These are phyloP conservation scores for Hansfordia pulvinata DNA, from an alignment of 2,329 filamentous ascomycete species.

Conservation along the genomic window DNA sequence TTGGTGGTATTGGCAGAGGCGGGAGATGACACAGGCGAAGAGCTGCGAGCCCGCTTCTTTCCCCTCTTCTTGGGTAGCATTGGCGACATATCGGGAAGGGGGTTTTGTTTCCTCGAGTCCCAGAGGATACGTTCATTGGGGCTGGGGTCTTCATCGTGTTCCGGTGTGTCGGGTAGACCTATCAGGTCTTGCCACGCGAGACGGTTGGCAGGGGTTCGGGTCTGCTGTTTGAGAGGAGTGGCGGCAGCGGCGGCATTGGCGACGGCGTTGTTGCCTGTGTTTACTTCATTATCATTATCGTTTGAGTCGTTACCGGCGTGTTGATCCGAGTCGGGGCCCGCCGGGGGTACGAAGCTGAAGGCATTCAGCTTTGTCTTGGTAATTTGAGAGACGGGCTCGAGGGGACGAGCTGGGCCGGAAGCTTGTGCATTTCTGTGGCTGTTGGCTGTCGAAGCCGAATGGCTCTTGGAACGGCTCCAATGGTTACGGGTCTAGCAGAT, in stretches of 20 bases:
- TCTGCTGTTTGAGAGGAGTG: conserved; percentile 11
- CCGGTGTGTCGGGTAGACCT: conserved; percentile 25
- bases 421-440: conserved; percentile 15
- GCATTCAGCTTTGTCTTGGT: conserved; percentile 47
- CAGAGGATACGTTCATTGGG: conserved; percentile 50
- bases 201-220: conserved; percentile 35
- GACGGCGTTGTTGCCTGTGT: no score
- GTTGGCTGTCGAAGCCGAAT: conserved; percentile 26
- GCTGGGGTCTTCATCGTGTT: conserved; percentile 33
- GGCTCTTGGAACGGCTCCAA: conserved; percentile 42
- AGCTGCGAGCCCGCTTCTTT: conserved; percentile 59
- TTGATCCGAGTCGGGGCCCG: no score
- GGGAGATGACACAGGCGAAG: conserved; percentile 60
- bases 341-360: conserved; percentile 37
- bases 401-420: conserved; percentile 15
- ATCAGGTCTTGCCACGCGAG: conserved; percentile 46
- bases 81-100: conserved; percentile 28
- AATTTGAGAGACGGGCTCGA: conserved; percentile 38
- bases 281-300: no score
- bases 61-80: conserved; percentile 33
- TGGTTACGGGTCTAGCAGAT: no score
- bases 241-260: no score
- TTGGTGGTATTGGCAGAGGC: conserved; percentile 28
- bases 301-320: conserved; percentile 8
- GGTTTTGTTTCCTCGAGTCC: conserved; percentile 34